Evolutionary conservation across 805 yeast species (phyloP), one percentile per base, ranked within the genome.

Genomic region (Grigorovia transvaalensis): DNA sequence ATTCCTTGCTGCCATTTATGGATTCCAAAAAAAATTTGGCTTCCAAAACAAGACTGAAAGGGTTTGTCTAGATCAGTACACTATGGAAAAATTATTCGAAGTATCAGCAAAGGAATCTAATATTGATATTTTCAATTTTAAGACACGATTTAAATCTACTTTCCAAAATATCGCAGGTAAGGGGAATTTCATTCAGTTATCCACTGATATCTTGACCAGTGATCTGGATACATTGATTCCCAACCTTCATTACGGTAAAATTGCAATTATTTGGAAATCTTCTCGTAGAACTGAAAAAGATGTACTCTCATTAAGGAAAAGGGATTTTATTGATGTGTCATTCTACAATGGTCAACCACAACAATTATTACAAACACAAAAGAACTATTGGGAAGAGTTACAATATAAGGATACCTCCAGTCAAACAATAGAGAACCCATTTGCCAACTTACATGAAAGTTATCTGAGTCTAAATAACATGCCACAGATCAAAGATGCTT

Each of bases 11-110:
- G 78, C 88, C 7, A 76, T 93, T 27, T 79, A 80, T 1, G 83
- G 80, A 53, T 91, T 90, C 64, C 97, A 93, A 65, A 86, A 81
- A 61, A 85, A 82, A 53, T 73, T 75, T 56, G 76, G 77, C 55
- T 60, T 84, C 8, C 43, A 57, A 2, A 59, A 50, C 44, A 53
- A 48, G 5, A 74, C 76, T 2, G 71, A 73, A 53, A 75, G 76
- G 23, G 65, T 79, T 53, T 75, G 74, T 54, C 69, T 85, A 38
- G 89, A 85, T 64, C 71, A 75, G 29, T 71, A 70, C 49, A 84
- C 91, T 0, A 67, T 75, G 48, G 73, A 73, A 48, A 73, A 74
- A 50, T 65, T 81, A 2, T 70, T 75, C 53, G 69, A 69, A 49
- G 72, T 75, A 2, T 74, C 82, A 5, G 73, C 74, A 9, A 77